Evolutionary conservation across 2,329 filamentous ascomycete genomes (phyloP).

Genomic region (Balansia obtecta): DNA sequence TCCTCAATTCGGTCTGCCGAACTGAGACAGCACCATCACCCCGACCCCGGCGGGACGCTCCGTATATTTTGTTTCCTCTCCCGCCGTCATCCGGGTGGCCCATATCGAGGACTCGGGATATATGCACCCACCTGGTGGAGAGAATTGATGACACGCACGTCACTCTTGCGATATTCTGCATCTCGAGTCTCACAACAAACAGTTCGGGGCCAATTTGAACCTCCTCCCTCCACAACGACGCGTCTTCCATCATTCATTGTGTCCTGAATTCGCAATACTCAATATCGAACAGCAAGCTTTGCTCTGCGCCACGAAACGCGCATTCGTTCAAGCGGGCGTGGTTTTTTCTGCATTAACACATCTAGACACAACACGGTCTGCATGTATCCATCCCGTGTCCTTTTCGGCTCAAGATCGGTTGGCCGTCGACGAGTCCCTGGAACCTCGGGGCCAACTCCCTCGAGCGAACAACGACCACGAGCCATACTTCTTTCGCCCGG

Average conservation of each 20-base stretch:
- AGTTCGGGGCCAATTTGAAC: not conserved
- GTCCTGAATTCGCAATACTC: not conserved
- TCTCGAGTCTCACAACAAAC: not conserved
- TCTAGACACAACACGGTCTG: constrained; percentile 2
- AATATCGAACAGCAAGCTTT: too few species aligned
- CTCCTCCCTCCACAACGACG: not conserved
- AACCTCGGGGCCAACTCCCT: not conserved
- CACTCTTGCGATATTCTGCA: not conserved
- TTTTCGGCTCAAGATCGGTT: constrained; percentile 6
- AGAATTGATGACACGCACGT: not conserved
- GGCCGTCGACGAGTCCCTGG: constrained; percentile 6
- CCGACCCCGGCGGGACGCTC: not conserved
- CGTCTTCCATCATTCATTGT: not conserved
- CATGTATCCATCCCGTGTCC: constrained; percentile 7
- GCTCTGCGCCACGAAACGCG: not conserved
- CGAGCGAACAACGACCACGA: constrained; percentile 1
- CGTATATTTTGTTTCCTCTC: not conserved
- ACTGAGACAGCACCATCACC: not conserved
- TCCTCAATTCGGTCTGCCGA: not conserved
- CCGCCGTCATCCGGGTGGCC: not conserved
- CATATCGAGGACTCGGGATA: not conserved
- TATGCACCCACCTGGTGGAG: not conserved
- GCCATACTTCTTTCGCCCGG: not conserved
- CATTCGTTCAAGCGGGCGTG: not conserved
- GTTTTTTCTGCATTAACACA: not conserved